These are phyloP conservation scores for Leccinellum rugosiceps DNA, from an alignment of 768 basidiomycete genomes.

Conservation along the genomic window DNA sequence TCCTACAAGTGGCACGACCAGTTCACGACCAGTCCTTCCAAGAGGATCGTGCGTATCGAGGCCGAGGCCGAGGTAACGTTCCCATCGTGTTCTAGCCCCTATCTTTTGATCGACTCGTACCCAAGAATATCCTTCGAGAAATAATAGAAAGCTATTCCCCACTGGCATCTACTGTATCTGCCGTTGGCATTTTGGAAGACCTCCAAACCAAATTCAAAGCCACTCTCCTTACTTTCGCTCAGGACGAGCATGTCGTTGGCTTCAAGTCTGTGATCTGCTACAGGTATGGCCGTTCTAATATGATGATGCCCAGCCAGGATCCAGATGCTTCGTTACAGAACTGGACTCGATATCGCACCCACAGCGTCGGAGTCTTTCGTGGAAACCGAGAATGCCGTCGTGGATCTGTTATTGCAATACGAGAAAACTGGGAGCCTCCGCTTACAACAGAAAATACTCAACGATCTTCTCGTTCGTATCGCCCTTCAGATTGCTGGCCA, in stretches of 20 bases:
- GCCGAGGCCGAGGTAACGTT: slow-evolving; percentile 60
- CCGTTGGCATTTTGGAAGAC: slow-evolving; percentile 9
- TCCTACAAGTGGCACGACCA: slow-evolving; percentile 59
- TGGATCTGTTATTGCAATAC: slow-evolving; percentile 34
- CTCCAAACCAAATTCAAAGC: slow-evolving; percentile 38
- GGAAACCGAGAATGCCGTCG: slow-evolving; percentile 31
- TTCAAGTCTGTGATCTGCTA: slow-evolving; percentile 82
- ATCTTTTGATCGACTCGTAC: slow-evolving; percentile 1
- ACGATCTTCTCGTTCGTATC: slow-evolving; percentile 62
- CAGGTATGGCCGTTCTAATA: slow-evolving; percentile 22
- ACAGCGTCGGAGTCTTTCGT: slow-evolving; percentile 24
- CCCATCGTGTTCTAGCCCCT: not conserved
- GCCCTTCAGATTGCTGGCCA: slow-evolving; percentile 52
- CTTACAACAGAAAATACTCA: slow-evolving; percentile 57
- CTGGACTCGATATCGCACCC: slow-evolving; percentile 56
- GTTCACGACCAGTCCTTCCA: slow-evolving; percentile 50
- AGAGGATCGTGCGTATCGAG: slow-evolving; percentile 69
- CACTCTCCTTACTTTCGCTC: slow-evolving; percentile 37
- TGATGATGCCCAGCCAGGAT: not conserved
- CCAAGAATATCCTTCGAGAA: slow-evolving; percentile 16
- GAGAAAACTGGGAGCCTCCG: slow-evolving; percentile 42
- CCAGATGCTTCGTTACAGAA: slow-evolving; percentile 32
- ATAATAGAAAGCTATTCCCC: slow-evolving; percentile 15
- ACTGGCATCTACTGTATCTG: slow-evolving; percentile 12
- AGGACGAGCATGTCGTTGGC: slow-evolving; percentile 50